Conservation (phyloP, 1,284 basidiomycete species). For the Fomitiporia mediterranea region DNA sequence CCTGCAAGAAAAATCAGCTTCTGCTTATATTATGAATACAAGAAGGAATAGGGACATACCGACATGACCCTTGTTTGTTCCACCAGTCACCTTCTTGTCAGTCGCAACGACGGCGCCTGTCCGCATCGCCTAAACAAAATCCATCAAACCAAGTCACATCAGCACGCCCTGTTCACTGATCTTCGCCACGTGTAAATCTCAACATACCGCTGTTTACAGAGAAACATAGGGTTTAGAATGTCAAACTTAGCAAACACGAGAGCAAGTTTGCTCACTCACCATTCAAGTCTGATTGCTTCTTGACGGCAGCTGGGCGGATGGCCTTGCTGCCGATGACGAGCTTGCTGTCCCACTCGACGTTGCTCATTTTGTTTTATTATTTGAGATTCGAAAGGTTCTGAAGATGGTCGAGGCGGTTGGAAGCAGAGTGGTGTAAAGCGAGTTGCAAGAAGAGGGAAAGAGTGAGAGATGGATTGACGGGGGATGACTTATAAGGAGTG, state of each 20-base stretch:
- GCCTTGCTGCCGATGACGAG: conserved; percentile 75
- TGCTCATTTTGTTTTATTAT: conserved; percentile 40
- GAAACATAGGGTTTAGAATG: no score
- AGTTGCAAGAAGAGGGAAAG: not conserved
- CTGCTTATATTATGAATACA: not conserved
- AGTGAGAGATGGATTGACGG: not conserved
- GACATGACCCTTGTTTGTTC: conserved; percentile 68
- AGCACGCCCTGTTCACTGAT: not conserved
- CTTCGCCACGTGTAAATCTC: not conserved
- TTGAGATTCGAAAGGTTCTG: not conserved
- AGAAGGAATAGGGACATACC: conserved; percentile 38
- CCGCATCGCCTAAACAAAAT: conserved; percentile 73
- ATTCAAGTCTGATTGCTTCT: conserved; percentile 66
- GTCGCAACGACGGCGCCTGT: conserved; percentile 68
- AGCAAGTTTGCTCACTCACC: conserved; percentile 42
- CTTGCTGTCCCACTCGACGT: conserved; percentile 66
- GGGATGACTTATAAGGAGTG: not conserved
- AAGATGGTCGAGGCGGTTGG: not conserved
- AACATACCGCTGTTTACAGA: conserved; percentile 11
- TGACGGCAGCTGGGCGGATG: conserved; percentile 64
- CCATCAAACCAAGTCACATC: not conserved
- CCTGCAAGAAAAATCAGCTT: conserved; percentile 38
- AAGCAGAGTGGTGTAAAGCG: not conserved
- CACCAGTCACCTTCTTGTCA: conserved; percentile 68
- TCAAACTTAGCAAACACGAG: no score